Percentiles rank a stretch among this genome's conserved stretches.
These are phyloP conservation scores for Aspergillus nanangensis DNA, from an alignment of 495 filamentous ascomycete genomes.

Conservation along the genomic window DNA sequence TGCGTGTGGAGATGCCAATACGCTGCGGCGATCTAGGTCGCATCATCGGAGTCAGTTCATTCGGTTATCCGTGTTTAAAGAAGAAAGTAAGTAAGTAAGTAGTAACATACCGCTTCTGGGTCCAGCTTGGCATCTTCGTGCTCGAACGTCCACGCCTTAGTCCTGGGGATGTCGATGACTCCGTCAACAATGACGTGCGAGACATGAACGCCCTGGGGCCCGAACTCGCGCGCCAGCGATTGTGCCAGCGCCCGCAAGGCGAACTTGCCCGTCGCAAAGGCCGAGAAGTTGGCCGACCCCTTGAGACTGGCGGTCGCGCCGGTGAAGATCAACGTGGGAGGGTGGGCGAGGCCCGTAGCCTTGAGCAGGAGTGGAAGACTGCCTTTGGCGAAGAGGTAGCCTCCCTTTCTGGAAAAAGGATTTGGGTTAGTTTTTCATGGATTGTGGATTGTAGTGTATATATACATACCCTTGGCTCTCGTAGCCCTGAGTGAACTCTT, in stretches of 20 bases:
- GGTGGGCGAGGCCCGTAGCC: constrained; percentile 49
- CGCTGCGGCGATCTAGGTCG: constrained; percentile 71
- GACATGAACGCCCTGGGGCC: constrained; percentile 84
- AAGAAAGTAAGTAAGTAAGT: no score
- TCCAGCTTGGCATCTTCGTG: constrained; percentile 69
- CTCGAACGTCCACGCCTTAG: constrained; percentile 56
- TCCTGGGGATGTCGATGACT: constrained; percentile 78
- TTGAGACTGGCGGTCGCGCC: constrained; percentile 78
- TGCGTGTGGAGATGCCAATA: constrained; percentile 92
- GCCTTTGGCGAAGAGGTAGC: constrained; percentile 73
- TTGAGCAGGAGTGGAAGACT: constrained; percentile 68
- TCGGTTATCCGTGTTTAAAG: background rate
- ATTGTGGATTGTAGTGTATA: background rate
- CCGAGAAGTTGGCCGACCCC: constrained; percentile 63
- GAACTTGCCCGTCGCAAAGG: constrained; percentile 78
- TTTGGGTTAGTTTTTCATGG: background rate
- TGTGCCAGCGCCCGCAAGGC: constrained; percentile 74
- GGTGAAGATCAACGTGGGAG: constrained; percentile 82
- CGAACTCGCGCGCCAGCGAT: constrained; percentile 81
- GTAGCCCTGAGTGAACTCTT: constrained; percentile 58
- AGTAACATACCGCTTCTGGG: constrained; percentile 77
- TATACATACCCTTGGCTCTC: constrained; percentile 56
- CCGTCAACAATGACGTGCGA: constrained; percentile 83
- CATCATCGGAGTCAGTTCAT: constrained; percentile 4
- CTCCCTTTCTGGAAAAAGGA: constrained; percentile 55